Base-by-base conservation (phyloP, 768 basidiomycete genomes). In the Kondoa malvinella region DNA sequence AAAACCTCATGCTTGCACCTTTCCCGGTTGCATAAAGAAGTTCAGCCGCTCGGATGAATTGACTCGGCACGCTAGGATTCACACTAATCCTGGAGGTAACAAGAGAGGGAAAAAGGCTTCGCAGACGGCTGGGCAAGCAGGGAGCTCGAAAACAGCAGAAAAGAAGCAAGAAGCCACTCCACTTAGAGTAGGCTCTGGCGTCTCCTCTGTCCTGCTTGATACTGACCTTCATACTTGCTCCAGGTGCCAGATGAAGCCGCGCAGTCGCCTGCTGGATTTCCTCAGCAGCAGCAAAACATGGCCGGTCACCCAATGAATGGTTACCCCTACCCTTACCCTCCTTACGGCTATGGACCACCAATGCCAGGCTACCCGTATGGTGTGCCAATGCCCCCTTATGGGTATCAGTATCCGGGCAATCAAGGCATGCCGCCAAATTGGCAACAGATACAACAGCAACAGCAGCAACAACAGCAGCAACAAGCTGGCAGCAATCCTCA, bases 41-140 rank as follows among this genome's bases (percentile, higher is more conserved):
- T 99, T 99, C 78, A 92, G 89, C 21, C 86, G 94, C 68, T 91
- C 89, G n/a, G 94, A 99, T 80, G 94, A 99, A 78, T 84, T 99
- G 71, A 99, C 94, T 31, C 83, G 94, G 67, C 94, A 99, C 75
- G 87, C 88, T 0, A 84, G 94, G 60, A 99, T 97, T 72, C 94
- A 99, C 78, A 69, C 56, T 27, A 69, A 69, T 31, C 69, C 69
- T 12, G 68, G 68, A 1, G 32, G 33, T 8, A 65, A 64, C 27
- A 67, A 64, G 61, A 31, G 69, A 25, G 66, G 66, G 32, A 69
- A 69, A 59, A 69, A 69, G 34, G 68, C 34, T 21, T 27, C 66
- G 21, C 25, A 26, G 32, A 32, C 62, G 12, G 31, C 62, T 21
- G 62, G 25, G 12, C 30, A 65, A 61, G 69, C 30, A 31, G 66